A percentile compares a stretch with the other conserved stretches of the same genome.
phyloP scores from a whole-genome alignment of 2,329 filamentous ascomycete species.

The Dactylellina haptotyla region DNA sequence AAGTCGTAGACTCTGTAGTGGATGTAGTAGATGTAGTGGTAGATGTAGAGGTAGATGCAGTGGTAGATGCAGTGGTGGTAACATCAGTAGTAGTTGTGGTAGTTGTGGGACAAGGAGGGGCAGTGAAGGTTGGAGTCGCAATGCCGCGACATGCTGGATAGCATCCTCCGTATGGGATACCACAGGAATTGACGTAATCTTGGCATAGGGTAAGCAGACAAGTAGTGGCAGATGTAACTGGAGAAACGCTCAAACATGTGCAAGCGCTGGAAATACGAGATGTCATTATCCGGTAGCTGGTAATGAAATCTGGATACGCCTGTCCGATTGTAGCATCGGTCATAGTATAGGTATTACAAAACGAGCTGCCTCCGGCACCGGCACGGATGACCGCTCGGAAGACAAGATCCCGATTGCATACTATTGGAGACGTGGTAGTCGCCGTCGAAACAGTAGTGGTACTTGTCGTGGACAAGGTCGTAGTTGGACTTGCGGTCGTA shows the following conservation, averaged over 20 bases:
- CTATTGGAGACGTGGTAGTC: not conserved
- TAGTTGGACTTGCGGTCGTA: constrained; percentile 17
- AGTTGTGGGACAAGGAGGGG: not conserved
- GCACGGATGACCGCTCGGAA: not conserved
- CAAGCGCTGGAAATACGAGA: not conserved
- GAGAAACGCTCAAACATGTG: not conserved
- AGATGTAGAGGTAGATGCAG: not conserved
- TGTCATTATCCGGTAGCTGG: not conserved
- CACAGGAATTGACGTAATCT: constrained; percentile 51
- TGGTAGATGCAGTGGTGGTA: not conserved
- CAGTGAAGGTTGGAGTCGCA: not conserved
- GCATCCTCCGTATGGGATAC: not conserved
- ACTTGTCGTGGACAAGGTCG: constrained; percentile 21
- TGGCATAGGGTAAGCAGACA: constrained; percentile 43
- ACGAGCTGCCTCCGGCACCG: not conserved
- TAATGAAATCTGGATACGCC: not conserved
- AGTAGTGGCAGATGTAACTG: constrained; percentile 28
- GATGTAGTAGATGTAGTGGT: not conserved
- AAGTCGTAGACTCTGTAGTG: not conserved
- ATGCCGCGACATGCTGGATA: not conserved
- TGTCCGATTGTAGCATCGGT: not conserved
- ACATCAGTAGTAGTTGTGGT: not conserved
- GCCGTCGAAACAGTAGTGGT: not conserved
- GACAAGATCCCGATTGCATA: not conserved
- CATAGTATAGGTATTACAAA: not conserved